Evolutionary conservation across 495 filamentous ascomycete genomes (phyloP), one percentile per base, ranked within the genome.

Genomic region (Aspergillus incahuasiensis): DNA sequence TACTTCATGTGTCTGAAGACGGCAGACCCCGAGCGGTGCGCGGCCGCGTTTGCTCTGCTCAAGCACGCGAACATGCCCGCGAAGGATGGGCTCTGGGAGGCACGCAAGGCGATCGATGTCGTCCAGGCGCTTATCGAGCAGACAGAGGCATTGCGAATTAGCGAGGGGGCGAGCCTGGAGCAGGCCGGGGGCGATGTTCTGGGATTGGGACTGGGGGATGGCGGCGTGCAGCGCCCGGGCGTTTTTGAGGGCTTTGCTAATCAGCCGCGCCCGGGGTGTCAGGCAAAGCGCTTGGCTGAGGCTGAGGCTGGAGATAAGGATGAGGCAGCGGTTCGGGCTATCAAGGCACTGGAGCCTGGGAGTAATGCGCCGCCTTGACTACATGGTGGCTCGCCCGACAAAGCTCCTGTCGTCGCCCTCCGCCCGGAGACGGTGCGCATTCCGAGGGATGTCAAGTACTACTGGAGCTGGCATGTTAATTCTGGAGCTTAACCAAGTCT

Each of bases 11-110:
- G 60, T 44, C 22, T 65, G 3, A 68, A 68, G 32, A 59, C 60
- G 0, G 52, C 2, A 8, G 45, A 55, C 45, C 39, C 0, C 21
- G 9, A 63, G 48, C 1, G 11, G 12, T 2, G 59, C 11, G 38
- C 56, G 18, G 38, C 11, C 7, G 54, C 58, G 0, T 39, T 68
- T 1, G 56, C 50, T 4, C 42, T 67, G 3, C 32, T 67, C 40
- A 47, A 50, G 28, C 21, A 56, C 6, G 40, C 56, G 11, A 30
- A 11, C 15, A 35, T 62, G 16, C 44, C 59, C 2, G 38, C 52
- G 9, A 56, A 56, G 34, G 65, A 68, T 18, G 62, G 62, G 1
- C 57, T 63, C n/a, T 64, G 59, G 62, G 58, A 68, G 41, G 55
- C 60, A 6, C 28, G 44, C 0, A 53, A 32, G 12, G 62, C 30